phyloP scores from a whole-genome alignment of 2,329 filamentous ascomycete species.

The Calonectria montana region DNA sequence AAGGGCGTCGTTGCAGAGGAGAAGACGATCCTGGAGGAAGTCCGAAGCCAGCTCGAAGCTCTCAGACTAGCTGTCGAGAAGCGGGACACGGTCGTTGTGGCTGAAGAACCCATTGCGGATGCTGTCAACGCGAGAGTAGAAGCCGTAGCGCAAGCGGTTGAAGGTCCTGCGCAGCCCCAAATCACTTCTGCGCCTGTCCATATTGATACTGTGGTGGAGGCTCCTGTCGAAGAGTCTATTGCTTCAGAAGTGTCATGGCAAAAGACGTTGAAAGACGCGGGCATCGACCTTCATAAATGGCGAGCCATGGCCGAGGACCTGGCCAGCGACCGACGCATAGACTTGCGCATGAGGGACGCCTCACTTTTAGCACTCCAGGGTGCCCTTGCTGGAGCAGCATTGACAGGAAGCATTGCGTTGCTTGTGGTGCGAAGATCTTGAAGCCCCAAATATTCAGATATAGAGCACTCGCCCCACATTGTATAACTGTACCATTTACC shows the following conservation, averaged over 20 bases:
- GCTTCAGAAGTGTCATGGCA: background rate
- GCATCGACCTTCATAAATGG: constrained; percentile 58
- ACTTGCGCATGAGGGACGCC: constrained; percentile 75
- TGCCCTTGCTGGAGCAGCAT: constrained; percentile 71
- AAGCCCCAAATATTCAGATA: constrained; percentile 15
- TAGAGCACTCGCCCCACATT: constrained; percentile 25
- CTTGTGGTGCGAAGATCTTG: constrained; percentile 54
- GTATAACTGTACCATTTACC: constrained; percentile 34
- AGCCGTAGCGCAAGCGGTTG: background rate
- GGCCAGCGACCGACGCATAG: constrained; percentile 73
- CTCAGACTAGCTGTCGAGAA: constrained; percentile 46
- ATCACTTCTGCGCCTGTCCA: constrained; percentile 1
- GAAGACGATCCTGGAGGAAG: constrained; percentile 65
- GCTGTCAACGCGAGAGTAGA: constrained; percentile 24
- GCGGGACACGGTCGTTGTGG: constrained; percentile 34
- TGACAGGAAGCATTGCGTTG: constrained; percentile 66
- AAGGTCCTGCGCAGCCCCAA: constrained; percentile 17
- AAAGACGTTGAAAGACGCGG: constrained; percentile 56
- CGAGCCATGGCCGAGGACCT: constrained; percentile 66
- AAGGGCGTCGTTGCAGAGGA: constrained; percentile 85
- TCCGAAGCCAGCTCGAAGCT: constrained; percentile 55
- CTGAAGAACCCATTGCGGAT: constrained; percentile 20
- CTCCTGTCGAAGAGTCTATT: background rate
- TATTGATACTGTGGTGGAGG: constrained; percentile 20
- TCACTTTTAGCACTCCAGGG: constrained; percentile 78